Percentiles rank a stretch among this genome's conserved stretches.
Conservation (phyloP, 2,329 filamentous ascomycete species). For the Elsinoe australis region DNA sequence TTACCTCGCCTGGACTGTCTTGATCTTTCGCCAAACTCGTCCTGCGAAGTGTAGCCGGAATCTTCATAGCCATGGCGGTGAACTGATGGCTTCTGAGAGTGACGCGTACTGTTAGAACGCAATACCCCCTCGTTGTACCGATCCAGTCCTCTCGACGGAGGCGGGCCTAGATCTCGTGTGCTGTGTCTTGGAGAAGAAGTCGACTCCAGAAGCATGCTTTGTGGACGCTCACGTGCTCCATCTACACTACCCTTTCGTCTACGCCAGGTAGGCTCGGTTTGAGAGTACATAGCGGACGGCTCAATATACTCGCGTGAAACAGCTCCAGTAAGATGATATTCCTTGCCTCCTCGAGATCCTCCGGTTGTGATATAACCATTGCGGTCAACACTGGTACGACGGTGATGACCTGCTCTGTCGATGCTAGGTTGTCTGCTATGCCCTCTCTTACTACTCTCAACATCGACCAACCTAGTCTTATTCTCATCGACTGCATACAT, state of each 20-base stretch:
- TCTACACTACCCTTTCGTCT: constrained; percentile 40
- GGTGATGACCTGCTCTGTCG: constrained; percentile 32
- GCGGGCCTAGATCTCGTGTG: constrained; percentile 43
- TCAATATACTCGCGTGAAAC: constrained; percentile 40
- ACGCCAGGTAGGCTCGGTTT: constrained; percentile 43
- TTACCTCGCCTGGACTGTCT: constrained; percentile 1
- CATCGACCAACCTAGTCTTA: constrained; percentile 31
- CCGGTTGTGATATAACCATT: constrained; percentile 23
- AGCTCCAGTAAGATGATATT: constrained; percentile 28
- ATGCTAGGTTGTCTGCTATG: constrained; percentile 13
- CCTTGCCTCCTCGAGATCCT: constrained; percentile 25
- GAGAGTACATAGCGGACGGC: constrained; percentile 43
- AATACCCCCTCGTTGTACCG: constrained; percentile 50
- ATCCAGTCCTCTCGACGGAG: constrained; percentile 64
- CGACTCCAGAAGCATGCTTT: constrained; percentile 37
- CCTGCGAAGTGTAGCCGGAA: constrained; percentile 11
- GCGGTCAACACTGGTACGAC: constrained; percentile 29
- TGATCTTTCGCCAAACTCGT: constrained; percentile 9
- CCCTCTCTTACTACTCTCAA: constrained; percentile 26
- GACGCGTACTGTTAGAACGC: constrained; percentile 41
- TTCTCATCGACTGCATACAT: constrained; percentile 44
- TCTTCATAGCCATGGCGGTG: constrained; percentile 1
- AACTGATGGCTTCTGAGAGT: constrained; percentile 27
- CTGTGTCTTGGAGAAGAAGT: constrained; percentile 27
- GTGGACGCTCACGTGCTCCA: constrained; percentile 36